Base-by-base conservation (phyloP, 352 stramenopile genomes). In the Globisporangium canariense region DNA sequence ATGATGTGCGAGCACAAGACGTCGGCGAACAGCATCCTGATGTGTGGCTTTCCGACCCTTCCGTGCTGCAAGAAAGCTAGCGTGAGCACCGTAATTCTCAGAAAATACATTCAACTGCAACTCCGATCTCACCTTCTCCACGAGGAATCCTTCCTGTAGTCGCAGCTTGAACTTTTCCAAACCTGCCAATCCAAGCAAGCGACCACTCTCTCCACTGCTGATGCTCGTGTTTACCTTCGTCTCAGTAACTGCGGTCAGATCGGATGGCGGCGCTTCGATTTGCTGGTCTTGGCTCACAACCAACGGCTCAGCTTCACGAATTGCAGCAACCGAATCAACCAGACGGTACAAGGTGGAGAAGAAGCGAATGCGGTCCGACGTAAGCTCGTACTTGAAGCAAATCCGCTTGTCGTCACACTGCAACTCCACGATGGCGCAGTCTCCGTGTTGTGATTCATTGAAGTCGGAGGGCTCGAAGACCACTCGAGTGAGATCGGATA, bases 111-210 rank as follows among this genome's bases (percentile, higher is more conserved):
- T 47, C n/a, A 14, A 43, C 20, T 25, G 3, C 0, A 18, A 55
- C 13, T 9, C 25, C 51, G 3, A 58, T 2, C 63, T 25, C 52
- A 85, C 76, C 72, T 85, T 85, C 59, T 83, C 76, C 18, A 83
- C 67, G 2, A 81, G 34, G 7, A 83, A 73, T 2, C 76, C 76
- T 46, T 60, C 47, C 30, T 75, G 70, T n/a, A 85, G 60, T 38
- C 70, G 71, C 57, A 57, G 32, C 53, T 79, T 81, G 66, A 85
- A 81, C 28, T 50, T 70, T 6, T 68, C 66, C 32, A 85, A 47
- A 2, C 52, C 41, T 20, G 46, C 20, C 2, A 32, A 28, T 1
- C 57, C 56, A 16, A 69, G 64, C 36, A 66, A 60, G 18, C 65
- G 65, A 43, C 62, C 64, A 34, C 66, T 67, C 18, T 47, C 57